Evolutionary conservation across 805 yeast genomes (phyloP).

Genomic region (Cyberlindnera maritima): DNA sequence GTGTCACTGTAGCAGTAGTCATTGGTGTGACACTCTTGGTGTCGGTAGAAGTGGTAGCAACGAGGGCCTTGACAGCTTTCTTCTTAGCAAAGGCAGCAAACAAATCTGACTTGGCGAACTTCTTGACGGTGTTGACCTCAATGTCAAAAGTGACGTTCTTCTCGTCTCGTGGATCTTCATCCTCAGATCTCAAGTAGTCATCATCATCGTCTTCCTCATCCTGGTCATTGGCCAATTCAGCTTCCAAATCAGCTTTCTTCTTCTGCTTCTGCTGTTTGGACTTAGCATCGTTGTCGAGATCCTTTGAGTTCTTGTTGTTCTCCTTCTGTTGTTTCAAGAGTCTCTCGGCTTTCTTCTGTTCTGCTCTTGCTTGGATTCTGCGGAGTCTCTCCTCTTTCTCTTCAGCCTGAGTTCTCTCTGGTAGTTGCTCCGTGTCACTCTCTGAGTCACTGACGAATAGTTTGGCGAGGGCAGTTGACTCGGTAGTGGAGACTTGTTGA

Average conservation of each 20-base stretch:
- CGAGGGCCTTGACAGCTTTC: neutral
- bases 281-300: neutral
- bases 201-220: slow-evolving; percentile 6
- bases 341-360: slow-evolving; percentile 23
- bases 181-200: slow-evolving; percentile 11
- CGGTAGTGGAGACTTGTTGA: neutral
- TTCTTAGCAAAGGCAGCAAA: slow-evolving; percentile 24
- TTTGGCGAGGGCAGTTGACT: neutral
- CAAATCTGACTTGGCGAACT: slow-evolving; percentile 19
- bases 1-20: slow-evolving; percentile 5
- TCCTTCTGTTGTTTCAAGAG: slow-evolving; percentile 20
- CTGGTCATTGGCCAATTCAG: slow-evolving; percentile 5
- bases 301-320: slow-evolving; percentile 4
- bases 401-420: slow-evolving; percentile 2
- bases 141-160: slow-evolving; percentile 10
- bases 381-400: slow-evolving; percentile 10
- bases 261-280: neutral
- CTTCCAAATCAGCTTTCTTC: neutral
- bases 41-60: no score
- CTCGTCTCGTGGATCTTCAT: slow-evolving; percentile 7
- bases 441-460: slow-evolving; percentile 21
- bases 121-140: slow-evolving; percentile 16
- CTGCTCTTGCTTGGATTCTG: slow-evolving; percentile 22
- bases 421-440: slow-evolving; percentile 11
- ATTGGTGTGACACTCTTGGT: slow-evolving; percentile 8